phyloP scores from a whole-genome alignment of 192 early-diverging fungal genomes.

The Gonapodya prolifera region DNA sequence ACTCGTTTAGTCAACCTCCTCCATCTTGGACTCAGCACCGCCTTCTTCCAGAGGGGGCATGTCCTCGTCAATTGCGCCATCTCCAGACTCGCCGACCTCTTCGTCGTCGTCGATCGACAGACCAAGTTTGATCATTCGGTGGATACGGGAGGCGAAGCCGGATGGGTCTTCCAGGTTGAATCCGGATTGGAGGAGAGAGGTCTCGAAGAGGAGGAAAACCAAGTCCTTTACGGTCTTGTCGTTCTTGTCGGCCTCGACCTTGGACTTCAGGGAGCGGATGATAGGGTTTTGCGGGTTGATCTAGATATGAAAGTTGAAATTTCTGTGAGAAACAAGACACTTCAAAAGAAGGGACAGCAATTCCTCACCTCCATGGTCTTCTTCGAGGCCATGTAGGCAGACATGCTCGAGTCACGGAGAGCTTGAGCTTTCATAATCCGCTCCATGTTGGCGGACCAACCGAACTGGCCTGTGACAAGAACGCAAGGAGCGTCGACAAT shows the following conservation, averaged over 20 bases:
- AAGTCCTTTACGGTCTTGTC: slow-evolving; percentile 98
- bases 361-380: slow-evolving; percentile 81
- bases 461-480: slow-evolving; percentile 95
- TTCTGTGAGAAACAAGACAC: neutral
- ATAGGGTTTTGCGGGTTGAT: slow-evolving; percentile 94
- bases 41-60: slow-evolving; percentile 47
- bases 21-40: slow-evolving; percentile 38
- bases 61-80: slow-evolving; percentile 20
- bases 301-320: neutral
- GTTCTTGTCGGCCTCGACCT: slow-evolving; percentile 89
- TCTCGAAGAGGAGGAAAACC: slow-evolving; percentile 88
- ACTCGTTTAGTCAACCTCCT: slow-evolving; percentile 29
- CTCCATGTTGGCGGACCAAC: slow-evolving; percentile 99
- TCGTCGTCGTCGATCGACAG: slow-evolving; percentile 87
- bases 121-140: slow-evolving; percentile 98
- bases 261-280: slow-evolving; percentile 84
- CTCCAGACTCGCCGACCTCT: slow-evolving; percentile 17
- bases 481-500: slow-evolving; percentile 97
- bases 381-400: slow-evolving; percentile 99
- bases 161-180: slow-evolving; percentile 95
- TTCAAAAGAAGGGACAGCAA: neutral
- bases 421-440: slow-evolving; percentile 99
- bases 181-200: slow-evolving; percentile 89
- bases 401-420: slow-evolving; percentile 96
- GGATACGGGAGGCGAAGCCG: slow-evolving; percentile 85